These are phyloP conservation scores for Perkinsus olseni DNA, from an alignment of 169 alveolate species.

Conservation along the genomic window DNA sequence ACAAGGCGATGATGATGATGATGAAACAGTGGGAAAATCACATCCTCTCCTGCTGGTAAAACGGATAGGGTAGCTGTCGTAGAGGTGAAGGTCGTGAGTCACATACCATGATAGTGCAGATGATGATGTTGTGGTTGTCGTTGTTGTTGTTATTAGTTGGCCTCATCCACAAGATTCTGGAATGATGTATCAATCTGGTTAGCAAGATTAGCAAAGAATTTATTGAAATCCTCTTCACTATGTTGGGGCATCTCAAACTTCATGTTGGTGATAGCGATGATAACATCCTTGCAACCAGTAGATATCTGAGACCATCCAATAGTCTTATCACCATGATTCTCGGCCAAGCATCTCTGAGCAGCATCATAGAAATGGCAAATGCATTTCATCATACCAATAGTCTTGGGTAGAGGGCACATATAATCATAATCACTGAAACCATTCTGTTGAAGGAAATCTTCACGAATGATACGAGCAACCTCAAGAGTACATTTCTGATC, in stretches of 20 bases:
- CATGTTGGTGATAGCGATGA: slow-evolving; percentile 77
- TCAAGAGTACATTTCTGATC: slow-evolving; percentile 79
- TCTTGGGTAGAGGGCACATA: slow-evolving; percentile 86
- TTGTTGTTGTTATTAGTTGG: not conserved
- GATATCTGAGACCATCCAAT: slow-evolving; percentile 86
- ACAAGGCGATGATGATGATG: too few relatives aligned
- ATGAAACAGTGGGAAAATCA: too few relatives aligned
- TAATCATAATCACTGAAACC: slow-evolving; percentile 95
- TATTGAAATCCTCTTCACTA: slow-evolving; percentile 49
- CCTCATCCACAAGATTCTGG: slow-evolving; percentile 5
- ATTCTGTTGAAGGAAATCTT: slow-evolving; percentile 95
- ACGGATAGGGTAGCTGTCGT: too few relatives aligned
- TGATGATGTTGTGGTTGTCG: too few relatives aligned
- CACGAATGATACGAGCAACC: slow-evolving; percentile 93
- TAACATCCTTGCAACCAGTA: slow-evolving; percentile 75
- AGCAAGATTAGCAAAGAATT: slow-evolving; percentile 37
- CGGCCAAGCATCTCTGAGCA: slow-evolving; percentile 58
- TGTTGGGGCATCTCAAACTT: slow-evolving; percentile 75
- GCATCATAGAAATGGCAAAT: slow-evolving; percentile 85
- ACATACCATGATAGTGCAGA: too few relatives aligned
- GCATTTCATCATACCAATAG: slow-evolving; percentile 94
- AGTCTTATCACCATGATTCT: slow-evolving; percentile 66
- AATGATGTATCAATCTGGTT: slow-evolving; percentile 15
- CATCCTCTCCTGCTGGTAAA: too few relatives aligned
- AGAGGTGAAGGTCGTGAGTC: too few relatives aligned